A percentile compares a stretch with the other conserved stretches of the same genome.
These are phyloP conservation scores for Xylariaceae sp. DNA, from an alignment of 2,329 filamentous ascomycete genomes.

Conservation along the genomic window DNA sequence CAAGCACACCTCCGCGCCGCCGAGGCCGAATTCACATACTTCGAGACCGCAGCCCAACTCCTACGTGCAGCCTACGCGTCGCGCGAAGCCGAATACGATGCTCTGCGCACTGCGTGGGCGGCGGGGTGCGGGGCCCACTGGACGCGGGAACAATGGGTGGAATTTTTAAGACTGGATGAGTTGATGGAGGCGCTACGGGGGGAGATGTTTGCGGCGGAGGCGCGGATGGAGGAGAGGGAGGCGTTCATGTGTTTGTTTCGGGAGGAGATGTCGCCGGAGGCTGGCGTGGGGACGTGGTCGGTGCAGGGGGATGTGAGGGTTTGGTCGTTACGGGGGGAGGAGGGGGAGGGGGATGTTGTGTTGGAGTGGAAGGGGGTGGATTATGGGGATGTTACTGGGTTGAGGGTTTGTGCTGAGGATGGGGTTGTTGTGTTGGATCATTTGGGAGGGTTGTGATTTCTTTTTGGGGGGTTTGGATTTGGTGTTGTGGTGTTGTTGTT, in stretches of 20 bases:
- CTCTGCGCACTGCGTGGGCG: not conserved
- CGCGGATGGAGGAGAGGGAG: not conserved
- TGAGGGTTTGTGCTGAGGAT: not conserved
- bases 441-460: not conserved
- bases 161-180: slow-evolving; percentile 2
- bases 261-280: not conserved
- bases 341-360: not conserved
- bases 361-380: slow-evolving; percentile 7
- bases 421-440: not conserved
- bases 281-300: not conserved
- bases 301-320: not conserved
- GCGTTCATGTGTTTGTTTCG: slow-evolving; percentile 6
- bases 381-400: not conserved
- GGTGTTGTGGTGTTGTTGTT: not conserved
- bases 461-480: not conserved
- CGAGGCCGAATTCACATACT: slow-evolving; percentile 1
- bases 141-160: not conserved
- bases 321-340: not conserved
- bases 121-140: not conserved
- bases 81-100: not conserved
- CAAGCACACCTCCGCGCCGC: not conserved
- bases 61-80: not conserved
- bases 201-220: not conserved
- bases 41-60: not conserved
- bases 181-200: not conserved